Percentiles rank a stretch among this genome's conserved stretches.
phyloP scores from a whole-genome alignment of 768 basidiomycete species.

The Tulasnella sp. region DNA sequence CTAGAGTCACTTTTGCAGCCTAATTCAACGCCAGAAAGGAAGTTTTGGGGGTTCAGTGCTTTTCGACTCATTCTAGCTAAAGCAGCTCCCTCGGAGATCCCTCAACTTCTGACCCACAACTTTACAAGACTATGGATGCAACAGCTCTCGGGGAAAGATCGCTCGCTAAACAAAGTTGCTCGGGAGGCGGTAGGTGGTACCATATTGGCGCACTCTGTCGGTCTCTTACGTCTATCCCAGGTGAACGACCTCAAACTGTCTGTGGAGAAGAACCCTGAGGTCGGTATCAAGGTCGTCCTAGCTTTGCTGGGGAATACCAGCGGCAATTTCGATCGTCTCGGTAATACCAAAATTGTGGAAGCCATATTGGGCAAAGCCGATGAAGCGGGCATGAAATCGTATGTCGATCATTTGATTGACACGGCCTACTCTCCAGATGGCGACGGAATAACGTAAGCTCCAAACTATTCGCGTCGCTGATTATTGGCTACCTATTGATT shows the following conservation, averaged over 20 bases:
- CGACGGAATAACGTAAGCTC: constrained; percentile 16
- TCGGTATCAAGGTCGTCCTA: constrained; percentile 75
- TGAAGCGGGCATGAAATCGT: constrained; percentile 58
- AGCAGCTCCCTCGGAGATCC: constrained; percentile 51
- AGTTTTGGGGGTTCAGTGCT: constrained; percentile 93
- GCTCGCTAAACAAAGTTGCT: constrained; percentile 83
- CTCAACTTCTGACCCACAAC: constrained; percentile 86
- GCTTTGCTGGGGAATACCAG: constrained; percentile 65
- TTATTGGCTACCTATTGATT: background rate
- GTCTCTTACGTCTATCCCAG: constrained; percentile 28
- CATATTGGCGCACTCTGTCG: background rate
- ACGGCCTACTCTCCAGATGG: constrained; percentile 41
- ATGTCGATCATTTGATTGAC: constrained; percentile 58
- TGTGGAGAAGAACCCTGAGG: constrained; percentile 60
- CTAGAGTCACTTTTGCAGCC: constrained; percentile 79
- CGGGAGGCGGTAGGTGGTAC: constrained; percentile 54
- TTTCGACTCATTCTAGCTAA: constrained; percentile 69
- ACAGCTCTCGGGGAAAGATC: constrained; percentile 78
- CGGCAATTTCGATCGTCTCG: constrained; percentile 87
- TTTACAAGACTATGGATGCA: constrained; percentile 97
- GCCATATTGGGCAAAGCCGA: constrained; percentile 66
- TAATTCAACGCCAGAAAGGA: constrained; percentile 74
- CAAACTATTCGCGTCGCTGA: background rate
- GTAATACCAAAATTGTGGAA: constrained; percentile 88
- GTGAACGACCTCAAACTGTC: constrained; percentile 63